Evolutionary conservation across 108 stramenopile species (phyloP), one percentile per base, ranked within the genome.

Genomic region (Schizochytrium sp.): DNA sequence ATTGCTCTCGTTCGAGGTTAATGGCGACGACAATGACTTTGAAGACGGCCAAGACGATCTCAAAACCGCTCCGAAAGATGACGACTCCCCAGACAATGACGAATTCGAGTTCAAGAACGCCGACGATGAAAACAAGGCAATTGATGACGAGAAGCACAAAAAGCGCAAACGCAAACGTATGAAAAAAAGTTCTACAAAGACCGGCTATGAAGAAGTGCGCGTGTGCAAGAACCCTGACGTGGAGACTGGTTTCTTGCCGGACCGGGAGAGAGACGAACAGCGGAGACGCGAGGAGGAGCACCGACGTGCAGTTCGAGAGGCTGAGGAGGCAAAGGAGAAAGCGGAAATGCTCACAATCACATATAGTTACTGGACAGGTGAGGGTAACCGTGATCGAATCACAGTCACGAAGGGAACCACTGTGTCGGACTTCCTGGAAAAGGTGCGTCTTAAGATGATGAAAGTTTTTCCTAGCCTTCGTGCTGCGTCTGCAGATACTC

Each of bases 301-400:
- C 69, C 88, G 97, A 58, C 94, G 95, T 87, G 61, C 90, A 88
- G 97, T 98, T 87, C 98, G 97, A 97, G 61, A 94, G 53, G 92
- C 94, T 56, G 59, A 90, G 42, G 97, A 99, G 91, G 94, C 94
- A 50, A 60, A 58, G 53, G 94, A 96, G 40, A 96, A 98, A 87
- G 90, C 94, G 64, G 96, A 98, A 91, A 17, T 91, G 64, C 88
- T 98, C 55, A 95, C 97, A 90, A 96, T 99, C 50, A 97, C 96
- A 12, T 98, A 98, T 93, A 95, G 94, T 3, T 99, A 98, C 90
- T 99, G 97, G 97, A 98, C 98, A 88, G 99, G 99, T 4, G 94
- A 95, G 0, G 99, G 99, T 0, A 98, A 99, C 93, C 91, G 99
- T 61, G 92, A 97, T 61, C 90, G 89, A 7, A 92, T 97, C 5